A percentile compares a stretch with the other conserved stretches of the same genome.
These are phyloP conservation scores for Neckera pumila DNA, from an alignment of 225 moss, liverwort and hornwort species.

Conservation along the genomic window DNA sequence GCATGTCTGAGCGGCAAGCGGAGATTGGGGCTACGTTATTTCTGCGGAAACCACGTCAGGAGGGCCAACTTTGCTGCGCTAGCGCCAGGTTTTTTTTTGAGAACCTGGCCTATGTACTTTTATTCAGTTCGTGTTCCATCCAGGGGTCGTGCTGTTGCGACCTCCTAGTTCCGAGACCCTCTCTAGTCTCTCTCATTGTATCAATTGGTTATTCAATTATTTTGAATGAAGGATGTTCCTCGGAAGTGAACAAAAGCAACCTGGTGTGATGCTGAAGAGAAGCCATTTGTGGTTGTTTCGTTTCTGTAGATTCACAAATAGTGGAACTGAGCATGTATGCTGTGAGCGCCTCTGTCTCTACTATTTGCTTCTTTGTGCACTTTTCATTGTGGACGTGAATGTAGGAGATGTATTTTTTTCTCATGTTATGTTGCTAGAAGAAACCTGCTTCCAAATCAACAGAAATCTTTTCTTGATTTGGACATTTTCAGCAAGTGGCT, in stretches of 20 bases:
- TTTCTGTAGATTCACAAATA: background rate
- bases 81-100: background rate
- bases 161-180: background rate
- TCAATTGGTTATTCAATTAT: constrained; percentile 7
- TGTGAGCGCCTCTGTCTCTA: fast-evolving
- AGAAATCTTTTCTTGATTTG: no score
- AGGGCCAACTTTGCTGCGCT: background rate
- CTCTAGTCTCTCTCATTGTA: background rate
- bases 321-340: background rate
- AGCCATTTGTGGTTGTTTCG: no score
- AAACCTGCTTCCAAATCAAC: no score
- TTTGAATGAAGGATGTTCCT: background rate
- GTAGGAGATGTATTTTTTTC: background rate
- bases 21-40: background rate
- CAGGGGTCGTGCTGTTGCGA: background rate
- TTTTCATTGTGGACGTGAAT: background rate
- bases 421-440: no score
- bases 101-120: background rate
- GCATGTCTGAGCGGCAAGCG: background rate
- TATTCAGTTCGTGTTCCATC: background rate
- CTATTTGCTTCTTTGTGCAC: no score
- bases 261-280: no score
- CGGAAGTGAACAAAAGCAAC: background rate
- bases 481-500: no score
- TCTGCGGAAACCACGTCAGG: background rate